Evolutionary conservation across 2,329 filamentous ascomycete genomes (phyloP), one percentile per base, ranked within the genome.

Genomic region (Trichoderma brevicompactum): DNA sequence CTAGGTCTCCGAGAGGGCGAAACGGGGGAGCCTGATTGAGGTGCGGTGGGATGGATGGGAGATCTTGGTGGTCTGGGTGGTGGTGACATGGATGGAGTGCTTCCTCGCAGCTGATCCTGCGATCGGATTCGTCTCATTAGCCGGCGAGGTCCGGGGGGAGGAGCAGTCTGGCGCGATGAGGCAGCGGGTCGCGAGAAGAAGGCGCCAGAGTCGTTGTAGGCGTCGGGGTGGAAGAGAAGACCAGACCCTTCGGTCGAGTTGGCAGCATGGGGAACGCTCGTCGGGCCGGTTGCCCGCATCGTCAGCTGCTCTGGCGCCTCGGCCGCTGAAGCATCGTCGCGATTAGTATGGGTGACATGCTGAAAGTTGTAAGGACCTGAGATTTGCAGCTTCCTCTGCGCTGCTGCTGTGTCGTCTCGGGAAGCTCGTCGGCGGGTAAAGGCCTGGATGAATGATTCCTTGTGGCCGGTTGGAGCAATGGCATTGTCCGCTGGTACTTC

Each of bases 281-380:
- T 59, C 7, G 68, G 64, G 36, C 65, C 65, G 40, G 76, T 74
- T 49, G 62, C 65, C 43, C 52, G 50, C 62, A 67, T 60, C 7
- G 65, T 58, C 54, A 67, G 36, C 23, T 36, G 34, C 50, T 65
- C 53, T 7, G 62, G 48, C 4, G 48, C 65, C 10, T 65, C 34
- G 13, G 49, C 41, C 32, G 34, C 77, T 4, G 80, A 75, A 3
- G 82, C 66, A 56, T 82, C 78, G 36, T 87, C 82, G 53, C 81
- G 82, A 12, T 81, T 78, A 12, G 83, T 86, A 72, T 89, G 86
- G 4, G 84, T 82, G 40, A 89, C 80, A 74, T 89, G 87, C 72
- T 89, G 86, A 67, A 89, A 89, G 77, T 89, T 88, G 75, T 87
- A 89, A 2, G 87, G 87, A 1, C 79, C 83, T 0, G 87, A 89